Conservation (phyloP, 352 stramenopile species). For the Phytophthora crassamura region DNA sequence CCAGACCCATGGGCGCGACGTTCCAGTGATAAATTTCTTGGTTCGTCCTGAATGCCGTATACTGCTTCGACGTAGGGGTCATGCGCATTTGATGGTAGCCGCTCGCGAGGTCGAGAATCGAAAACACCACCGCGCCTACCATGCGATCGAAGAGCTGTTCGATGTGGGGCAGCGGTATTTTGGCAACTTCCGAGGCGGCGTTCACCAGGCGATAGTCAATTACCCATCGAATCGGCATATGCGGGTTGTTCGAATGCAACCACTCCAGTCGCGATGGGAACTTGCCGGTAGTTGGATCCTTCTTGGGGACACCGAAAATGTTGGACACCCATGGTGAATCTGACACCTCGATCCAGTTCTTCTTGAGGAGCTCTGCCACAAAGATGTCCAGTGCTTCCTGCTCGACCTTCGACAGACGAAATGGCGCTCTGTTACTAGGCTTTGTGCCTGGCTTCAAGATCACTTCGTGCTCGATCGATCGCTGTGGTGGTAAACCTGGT, state of each 20-base stretch:
- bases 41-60: no score
- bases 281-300: background rate
- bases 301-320: background rate
- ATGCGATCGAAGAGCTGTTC: no score
- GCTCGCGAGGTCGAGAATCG: no score
- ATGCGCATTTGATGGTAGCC: no score
- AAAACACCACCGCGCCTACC: no score
- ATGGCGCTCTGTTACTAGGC: background rate
- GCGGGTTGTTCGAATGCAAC: background rate
- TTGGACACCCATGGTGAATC: slow-evolving; percentile 1
- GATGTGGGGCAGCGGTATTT: no score
- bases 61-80: no score
- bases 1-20: no score
- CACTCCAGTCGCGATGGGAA: background rate
- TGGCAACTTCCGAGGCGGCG: no score
- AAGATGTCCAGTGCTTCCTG: slow-evolving; percentile 3
- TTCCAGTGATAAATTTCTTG: no score
- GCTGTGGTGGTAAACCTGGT: background rate
- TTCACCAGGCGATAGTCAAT: background rate
- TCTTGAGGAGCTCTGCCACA: slow-evolving; percentile 2
- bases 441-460: background rate
- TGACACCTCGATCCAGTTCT: slow-evolving; percentile 1
- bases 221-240: background rate
- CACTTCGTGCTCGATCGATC: slow-evolving; percentile 2
- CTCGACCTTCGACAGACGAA: background rate